Conservation (phyloP, 768 basidiomycete genomes). For the Stropharia rugosoannulata region DNA sequence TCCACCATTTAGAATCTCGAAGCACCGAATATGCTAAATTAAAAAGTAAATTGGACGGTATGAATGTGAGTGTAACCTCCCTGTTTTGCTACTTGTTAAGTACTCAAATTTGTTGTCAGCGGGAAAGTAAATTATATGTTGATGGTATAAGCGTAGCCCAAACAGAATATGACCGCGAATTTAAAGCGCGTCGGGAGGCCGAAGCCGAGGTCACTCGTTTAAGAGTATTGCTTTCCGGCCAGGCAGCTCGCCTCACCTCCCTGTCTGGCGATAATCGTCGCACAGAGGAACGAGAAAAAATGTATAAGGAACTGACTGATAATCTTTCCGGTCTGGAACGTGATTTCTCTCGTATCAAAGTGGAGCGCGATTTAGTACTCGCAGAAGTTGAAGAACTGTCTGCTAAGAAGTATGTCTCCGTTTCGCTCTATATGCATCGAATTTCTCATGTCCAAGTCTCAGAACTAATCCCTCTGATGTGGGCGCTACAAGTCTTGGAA, state of each 20-base stretch:
- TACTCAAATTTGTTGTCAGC: slow-evolving; percentile 41
- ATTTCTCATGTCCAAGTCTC: slow-evolving; percentile 16
- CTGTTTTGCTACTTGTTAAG: background rate
- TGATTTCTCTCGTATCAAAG: slow-evolving; percentile 83
- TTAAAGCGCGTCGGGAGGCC: slow-evolving; percentile 83
- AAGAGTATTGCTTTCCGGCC: slow-evolving; percentile 82
- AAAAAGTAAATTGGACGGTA: slow-evolving; percentile 78
- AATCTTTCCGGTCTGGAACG: slow-evolving; percentile 79
- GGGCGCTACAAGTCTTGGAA: slow-evolving; percentile 47
- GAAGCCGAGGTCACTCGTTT: slow-evolving; percentile 91
- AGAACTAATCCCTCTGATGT: slow-evolving; percentile 31
- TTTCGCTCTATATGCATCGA: slow-evolving; percentile 6
- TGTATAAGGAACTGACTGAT: slow-evolving; percentile 75
- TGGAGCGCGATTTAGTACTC: slow-evolving; percentile 87
- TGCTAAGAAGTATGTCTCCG: slow-evolving; percentile 59
- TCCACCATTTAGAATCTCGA: slow-evolving; percentile 63
- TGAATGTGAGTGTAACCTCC: slow-evolving; percentile 67
- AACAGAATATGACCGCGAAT: slow-evolving; percentile 91
- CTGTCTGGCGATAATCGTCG: slow-evolving; percentile 76
- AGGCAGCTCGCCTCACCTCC: slow-evolving; percentile 84
- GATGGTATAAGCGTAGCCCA: slow-evolving; percentile 92
- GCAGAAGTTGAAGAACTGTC: slow-evolving; percentile 93
- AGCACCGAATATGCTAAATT: slow-evolving; percentile 61
- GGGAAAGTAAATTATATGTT: slow-evolving; percentile 89
- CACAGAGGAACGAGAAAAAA: slow-evolving; percentile 76